Base-by-base conservation (phyloP, 768 basidiomycete genomes). In the Boletus sp. region DNA sequence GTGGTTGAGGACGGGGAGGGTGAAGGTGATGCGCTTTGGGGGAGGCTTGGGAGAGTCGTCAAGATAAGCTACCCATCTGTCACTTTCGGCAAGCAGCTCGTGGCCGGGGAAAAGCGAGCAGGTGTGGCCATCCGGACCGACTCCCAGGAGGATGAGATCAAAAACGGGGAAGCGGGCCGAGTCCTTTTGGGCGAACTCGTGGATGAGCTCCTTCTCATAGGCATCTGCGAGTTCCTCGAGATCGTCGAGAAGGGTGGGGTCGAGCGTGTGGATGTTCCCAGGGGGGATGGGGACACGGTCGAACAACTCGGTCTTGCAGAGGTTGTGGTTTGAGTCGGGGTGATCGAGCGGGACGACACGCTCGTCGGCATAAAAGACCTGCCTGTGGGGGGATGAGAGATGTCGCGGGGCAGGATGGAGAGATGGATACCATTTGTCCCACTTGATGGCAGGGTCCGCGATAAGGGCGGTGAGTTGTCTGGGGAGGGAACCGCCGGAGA, bases 91-190 rank as follows among this genome's bases (percentile, higher is more conserved):
- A 46, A 99, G 81, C 37, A 98, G 80, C 35, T 71, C 74, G 67
- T 98, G 96, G n/a, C 81, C 89, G 9, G 97, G 97, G 83, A 99
- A 99, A 61, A 99, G 85, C 7, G 91, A 94, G 57, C 89, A 93
- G 39, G 96, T 98, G 77, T 99, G 97, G n/a, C 96, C 96, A 69
- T 98, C 97, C 6, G 90, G 91, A 30, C 97, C 97, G 82, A 95
- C 86, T 46, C 97, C 97, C 48, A 99, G 87, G 41, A 99, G 83
- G 74, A 98, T 89, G 68, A 99, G 84, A 70, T 99, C 97, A 71
- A 99, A 98, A 48, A 97, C 79, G 58, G 97, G 97, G 81, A 98
- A 98, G 56, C 95, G 87, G 17, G 96, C 96, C 5, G 93, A 79
- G 69, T 98, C 93, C 68, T 86, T 90, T 67, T 88, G 85, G 0